These are phyloP conservation scores for Datisca glomerata DNA, from an alignment of 306 rosid genomes.

Conservation along the genomic window DNA sequence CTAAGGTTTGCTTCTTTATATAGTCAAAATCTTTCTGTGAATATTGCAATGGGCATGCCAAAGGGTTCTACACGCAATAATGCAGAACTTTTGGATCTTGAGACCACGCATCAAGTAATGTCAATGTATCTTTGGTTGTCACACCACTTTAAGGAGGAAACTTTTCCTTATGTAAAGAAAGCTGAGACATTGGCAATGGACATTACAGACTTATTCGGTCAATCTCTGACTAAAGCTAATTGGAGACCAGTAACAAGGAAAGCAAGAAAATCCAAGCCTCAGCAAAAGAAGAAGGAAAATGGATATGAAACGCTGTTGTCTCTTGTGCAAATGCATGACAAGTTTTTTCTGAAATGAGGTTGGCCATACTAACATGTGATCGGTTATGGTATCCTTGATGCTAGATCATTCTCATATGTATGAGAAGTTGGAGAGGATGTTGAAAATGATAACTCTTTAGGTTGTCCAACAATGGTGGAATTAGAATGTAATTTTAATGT, in stretches of 20 bases:
- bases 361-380: conserved; percentile 18
- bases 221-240: too few relatives aligned
- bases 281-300: conserved; percentile 18
- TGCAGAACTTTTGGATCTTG: too few relatives aligned
- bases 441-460: conserved; percentile 7
- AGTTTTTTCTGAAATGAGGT: not conserved
- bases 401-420: conserved; percentile 28
- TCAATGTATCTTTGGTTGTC: too few relatives aligned
- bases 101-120: too few relatives aligned
- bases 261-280: conserved; percentile 30
- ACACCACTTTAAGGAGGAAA: conserved; percentile 38
- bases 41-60: too few relatives aligned
- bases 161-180: too few relatives aligned
- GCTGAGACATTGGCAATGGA: conserved; percentile 64
- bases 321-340: conserved; percentile 17
- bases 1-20: too few relatives aligned
- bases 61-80: too few relatives aligned
- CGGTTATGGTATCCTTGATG: conserved; percentile 6
- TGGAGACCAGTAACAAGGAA: too few relatives aligned
- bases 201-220: conserved; percentile 47
- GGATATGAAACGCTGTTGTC: conserved; percentile 40
- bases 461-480: conserved; percentile 4
- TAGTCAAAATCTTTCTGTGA: too few relatives aligned
- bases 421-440: conserved; percentile 13
- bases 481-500: conserved; percentile 29